phyloP scores from a whole-genome alignment of 1,284 basidiomycete genomes.

The Fomitopsis pinicola region DNA sequence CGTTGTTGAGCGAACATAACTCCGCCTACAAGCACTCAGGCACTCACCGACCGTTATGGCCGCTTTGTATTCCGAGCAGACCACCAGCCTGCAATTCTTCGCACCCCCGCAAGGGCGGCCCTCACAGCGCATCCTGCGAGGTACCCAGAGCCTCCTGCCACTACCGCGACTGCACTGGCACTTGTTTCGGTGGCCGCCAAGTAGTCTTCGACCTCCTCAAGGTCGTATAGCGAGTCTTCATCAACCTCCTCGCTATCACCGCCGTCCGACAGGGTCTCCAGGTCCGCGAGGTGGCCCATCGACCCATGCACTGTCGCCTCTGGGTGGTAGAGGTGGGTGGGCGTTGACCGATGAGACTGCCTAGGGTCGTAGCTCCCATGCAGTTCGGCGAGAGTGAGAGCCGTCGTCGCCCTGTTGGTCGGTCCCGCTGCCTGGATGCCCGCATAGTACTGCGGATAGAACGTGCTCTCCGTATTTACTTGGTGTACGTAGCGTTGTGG shows the following conservation, averaged over 20 bases:
- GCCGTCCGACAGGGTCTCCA: background rate
- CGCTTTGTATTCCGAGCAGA: background rate
- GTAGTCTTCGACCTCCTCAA: background rate
- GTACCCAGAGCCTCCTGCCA: background rate
- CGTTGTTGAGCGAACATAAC: too few species aligned
- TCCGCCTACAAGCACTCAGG: too few species aligned
- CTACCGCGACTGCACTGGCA: background rate
- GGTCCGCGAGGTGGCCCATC: background rate
- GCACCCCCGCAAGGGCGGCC: background rate
- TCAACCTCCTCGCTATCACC: background rate
- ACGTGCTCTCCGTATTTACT: background rate
- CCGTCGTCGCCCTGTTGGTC: background rate
- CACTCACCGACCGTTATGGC: background rate
- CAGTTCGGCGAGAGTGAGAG: background rate
- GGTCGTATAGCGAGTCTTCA: background rate
- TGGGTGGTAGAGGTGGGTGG: background rate
- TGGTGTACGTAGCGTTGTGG: background rate
- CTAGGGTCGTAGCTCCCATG: background rate
- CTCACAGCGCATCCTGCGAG: background rate
- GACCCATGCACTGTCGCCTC: background rate
- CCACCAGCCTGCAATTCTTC: background rate
- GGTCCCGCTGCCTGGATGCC: background rate
- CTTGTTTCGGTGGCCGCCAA: background rate
- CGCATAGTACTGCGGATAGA: background rate
- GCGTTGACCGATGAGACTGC: background rate